Percentiles rank a stretch among this genome's conserved stretches.
These are phyloP conservation scores for Magnaporthiopsis poae DNA, from an alignment of 2,329 filamentous ascomycete genomes.

Conservation along the genomic window DNA sequence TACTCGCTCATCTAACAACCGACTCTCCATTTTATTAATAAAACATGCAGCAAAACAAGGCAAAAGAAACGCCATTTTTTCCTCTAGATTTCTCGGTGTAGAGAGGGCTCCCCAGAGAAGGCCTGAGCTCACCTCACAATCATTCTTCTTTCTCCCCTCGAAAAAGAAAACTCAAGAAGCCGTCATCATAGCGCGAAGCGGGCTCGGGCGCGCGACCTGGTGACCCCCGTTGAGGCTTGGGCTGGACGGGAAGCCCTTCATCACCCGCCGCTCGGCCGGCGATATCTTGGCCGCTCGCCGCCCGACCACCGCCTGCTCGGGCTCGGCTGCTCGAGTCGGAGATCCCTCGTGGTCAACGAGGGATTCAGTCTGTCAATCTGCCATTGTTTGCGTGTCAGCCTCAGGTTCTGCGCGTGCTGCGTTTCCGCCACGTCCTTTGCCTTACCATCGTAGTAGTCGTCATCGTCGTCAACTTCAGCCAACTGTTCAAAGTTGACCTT, in stretches of 20 bases:
- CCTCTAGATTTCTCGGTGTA: background rate
- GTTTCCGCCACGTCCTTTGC: background rate
- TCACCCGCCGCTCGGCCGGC: constrained; percentile 34
- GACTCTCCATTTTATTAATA: background rate
- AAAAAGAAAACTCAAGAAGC: constrained; percentile 38
- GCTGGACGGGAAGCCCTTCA: constrained; percentile 35
- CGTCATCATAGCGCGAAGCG: constrained; percentile 60
- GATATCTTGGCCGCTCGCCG: constrained; percentile 19
- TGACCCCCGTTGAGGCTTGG: constrained; percentile 34
- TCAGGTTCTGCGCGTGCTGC: background rate
- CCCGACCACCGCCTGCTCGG: constrained; percentile 2
- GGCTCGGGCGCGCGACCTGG: constrained; percentile 53
- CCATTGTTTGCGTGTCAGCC: background rate
- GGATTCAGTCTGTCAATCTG: constrained; percentile 83
- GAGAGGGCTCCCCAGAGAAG: background rate
- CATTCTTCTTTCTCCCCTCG: constrained; percentile 11
- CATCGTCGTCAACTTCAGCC: constrained; percentile 78
- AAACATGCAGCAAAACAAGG: background rate
- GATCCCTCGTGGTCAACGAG: constrained; percentile 79
- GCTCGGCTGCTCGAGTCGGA: constrained; percentile 46
- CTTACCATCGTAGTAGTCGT: constrained; percentile 74
- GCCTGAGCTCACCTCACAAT: constrained; percentile 15
- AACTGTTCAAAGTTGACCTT: constrained; percentile 99
- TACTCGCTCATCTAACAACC: background rate
- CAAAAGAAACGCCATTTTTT: background rate